phyloP scores from a whole-genome alignment of 257 asterid species.

The Marsdenia floribunda region DNA sequence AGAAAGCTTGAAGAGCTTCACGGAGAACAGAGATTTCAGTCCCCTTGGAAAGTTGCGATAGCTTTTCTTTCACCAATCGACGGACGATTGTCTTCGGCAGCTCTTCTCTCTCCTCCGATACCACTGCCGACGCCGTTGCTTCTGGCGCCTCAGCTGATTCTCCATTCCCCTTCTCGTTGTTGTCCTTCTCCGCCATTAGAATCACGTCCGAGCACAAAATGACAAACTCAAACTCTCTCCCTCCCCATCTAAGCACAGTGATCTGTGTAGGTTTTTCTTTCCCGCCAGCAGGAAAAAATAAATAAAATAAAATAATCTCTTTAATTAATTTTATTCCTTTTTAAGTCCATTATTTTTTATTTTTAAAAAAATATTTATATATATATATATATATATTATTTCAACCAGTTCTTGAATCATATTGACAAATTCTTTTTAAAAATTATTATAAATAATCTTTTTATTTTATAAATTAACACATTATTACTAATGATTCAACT shows the following conservation, averaged over 20 bases:
- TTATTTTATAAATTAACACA: too few relatives aligned
- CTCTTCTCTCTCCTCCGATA: slow-evolving; percentile 51
- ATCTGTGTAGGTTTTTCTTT: neutral
- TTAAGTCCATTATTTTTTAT: too few relatives aligned
- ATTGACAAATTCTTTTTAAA: too few relatives aligned
- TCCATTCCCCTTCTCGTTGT: slow-evolving; percentile 4
- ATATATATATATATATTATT: too few relatives aligned
- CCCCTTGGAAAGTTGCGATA: slow-evolving; percentile 63
- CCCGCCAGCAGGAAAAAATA: neutral
- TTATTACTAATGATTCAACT: too few relatives aligned
- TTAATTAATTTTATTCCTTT: too few relatives aligned
- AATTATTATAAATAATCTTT: too few relatives aligned
- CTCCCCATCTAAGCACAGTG: neutral
- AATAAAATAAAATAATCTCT: too few relatives aligned
- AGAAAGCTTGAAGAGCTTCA: slow-evolving; percentile 76
- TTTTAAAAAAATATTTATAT: too few relatives aligned
- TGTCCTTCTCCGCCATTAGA: slow-evolving; percentile 12
- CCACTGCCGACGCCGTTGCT: slow-evolving; percentile 27
- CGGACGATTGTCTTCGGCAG: slow-evolving; percentile 91
- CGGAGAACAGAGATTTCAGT: slow-evolving; percentile 63
- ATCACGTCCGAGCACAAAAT: neutral
- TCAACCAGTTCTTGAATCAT: too few relatives aligned
- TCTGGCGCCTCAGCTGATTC: slow-evolving; percentile 25
- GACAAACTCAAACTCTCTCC: neutral
- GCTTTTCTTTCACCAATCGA: slow-evolving; percentile 85